Base-by-base conservation (phyloP, 352 stramenopile genomes). In the Phytophthora crassamura region DNA sequence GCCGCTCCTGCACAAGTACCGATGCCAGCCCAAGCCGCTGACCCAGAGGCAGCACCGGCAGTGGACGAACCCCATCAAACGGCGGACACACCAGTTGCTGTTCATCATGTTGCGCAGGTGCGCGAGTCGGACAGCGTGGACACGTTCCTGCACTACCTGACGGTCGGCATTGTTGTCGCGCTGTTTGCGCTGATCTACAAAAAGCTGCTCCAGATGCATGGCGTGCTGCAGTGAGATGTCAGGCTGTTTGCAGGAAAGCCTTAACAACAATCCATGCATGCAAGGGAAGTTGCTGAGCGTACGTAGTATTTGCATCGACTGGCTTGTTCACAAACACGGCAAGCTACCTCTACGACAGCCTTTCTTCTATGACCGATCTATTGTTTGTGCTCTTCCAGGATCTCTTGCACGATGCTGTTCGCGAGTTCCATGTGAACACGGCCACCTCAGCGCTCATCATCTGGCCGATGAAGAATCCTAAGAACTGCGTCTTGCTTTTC, bases 151-250 rank as follows among this genome's bases (percentile, higher is more conserved):
- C 82, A 92, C 59, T 91, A 91, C 53, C 34, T 94, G 36, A 88
- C 78, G 11, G 54, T 89, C 32, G 83, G 74, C 5, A 76, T 91
- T 10, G 70, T 88, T 5, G 69, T 92, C 5, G 86, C 83, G 32
- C 67, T 94, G 10, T 88, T 94, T 54, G 86, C 82, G 0, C 43
- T 94, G 25, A 58, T 94, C 16, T 94, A 94, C 74, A 91, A 89
- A 64, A 90, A 90, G 55, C 67, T 94, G n/a, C 66, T 94, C 25
- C 84, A 94, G 60, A 75, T 82, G 61, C 79, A 94, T 34, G 86
- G 86, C 34, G 60, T 91, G 14, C 45, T 91, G 8, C 78, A 86
- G 49, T 78, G 62, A 64, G 40, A 34, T 64, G n/a, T n/a, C n/a
- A n/a, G n/a, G n/a, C n/a, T n/a, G n/a, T n/a, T n/a, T n/a, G n/a